Base-by-base conservation (phyloP, 1,139 yeast species). In the Candida sanyaensis region DNA sequence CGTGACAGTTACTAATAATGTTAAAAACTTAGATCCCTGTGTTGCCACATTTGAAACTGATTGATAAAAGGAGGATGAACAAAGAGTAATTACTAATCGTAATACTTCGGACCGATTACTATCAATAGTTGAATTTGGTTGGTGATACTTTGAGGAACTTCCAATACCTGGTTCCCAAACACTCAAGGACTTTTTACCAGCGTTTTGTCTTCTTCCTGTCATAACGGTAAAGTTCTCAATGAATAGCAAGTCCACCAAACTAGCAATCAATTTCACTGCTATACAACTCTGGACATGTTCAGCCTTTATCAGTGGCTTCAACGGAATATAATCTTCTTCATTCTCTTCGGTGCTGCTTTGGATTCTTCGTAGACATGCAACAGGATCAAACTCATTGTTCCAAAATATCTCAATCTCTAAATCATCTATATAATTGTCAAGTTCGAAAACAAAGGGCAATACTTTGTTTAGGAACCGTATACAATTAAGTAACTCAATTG, bases 121-220 rank as follows among this genome's bases (percentile, higher is more conserved):
- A 53, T 88, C 95, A 38, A 81, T 59, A 8, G 77, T 72, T 4
- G 81, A 70, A 45, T 77, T 71, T 0, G 86, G 81, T 1, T 70
- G 59, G 7, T 69, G 61, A 50, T 77, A 73, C 45, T 67, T 69
- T 3, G 73, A 69, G 10, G 65, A 54, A 2, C 62, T 63, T 0
- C 91, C 95, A 37, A 89, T 75, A 2, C 96, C 96, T 0, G 88
- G 82, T 57, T 88, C 95, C 96, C 96, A 88, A 2, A 85, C 50
- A 26, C 54, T 47, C 13, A 56, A 45, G 17, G 37, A 41, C 9
- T 48, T 52, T 32, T 48, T 52, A 2, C 36, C 43, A 10, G 37
- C 6, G 6, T 41, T 34, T 30, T 43, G 33, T 28, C 17, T 21
- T 26, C 9, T 33, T 26, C 24, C 26, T 10, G 55, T 38, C 5